phyloP scores from a whole-genome alignment of 148 eudicot species.

The Simmondsia chinensis region DNA sequence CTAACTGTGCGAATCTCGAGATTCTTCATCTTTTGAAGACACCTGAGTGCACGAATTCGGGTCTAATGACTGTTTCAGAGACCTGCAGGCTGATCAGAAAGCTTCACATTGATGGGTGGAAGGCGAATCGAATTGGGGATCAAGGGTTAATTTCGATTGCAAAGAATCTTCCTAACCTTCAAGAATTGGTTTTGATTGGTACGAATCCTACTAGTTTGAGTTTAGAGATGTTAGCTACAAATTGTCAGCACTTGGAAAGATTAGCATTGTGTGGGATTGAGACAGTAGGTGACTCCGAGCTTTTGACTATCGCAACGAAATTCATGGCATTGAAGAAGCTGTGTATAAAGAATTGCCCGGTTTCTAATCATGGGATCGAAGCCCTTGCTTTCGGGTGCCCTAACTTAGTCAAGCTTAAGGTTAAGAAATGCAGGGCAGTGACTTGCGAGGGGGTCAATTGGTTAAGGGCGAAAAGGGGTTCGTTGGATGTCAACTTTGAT shows the following conservation, averaged over 20 bases:
- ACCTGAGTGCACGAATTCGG: constrained; percentile 56
- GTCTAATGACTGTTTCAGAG: constrained; percentile 43
- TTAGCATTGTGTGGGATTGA: constrained; percentile 74
- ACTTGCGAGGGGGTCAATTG: constrained; percentile 41
- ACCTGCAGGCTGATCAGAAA: constrained; percentile 61
- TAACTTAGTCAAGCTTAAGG: constrained; percentile 69
- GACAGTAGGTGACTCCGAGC: constrained; percentile 64
- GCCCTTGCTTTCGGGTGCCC: constrained; percentile 70
- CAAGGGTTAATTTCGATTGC: constrained; percentile 54
- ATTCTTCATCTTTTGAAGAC: constrained; percentile 64
- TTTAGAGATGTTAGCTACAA: constrained; percentile 42
- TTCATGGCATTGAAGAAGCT: constrained; percentile 65
- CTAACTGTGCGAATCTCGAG: constrained; percentile 41
- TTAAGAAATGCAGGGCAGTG: constrained; percentile 72
- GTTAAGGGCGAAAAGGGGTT: constrained; percentile 42
- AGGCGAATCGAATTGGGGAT: constrained; percentile 73
- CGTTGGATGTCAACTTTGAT: constrained; percentile 55
- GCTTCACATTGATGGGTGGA: constrained; percentile 88
- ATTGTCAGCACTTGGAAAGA: constrained; percentile 56
- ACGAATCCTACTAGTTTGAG: constrained; percentile 39
- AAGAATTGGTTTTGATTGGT: constrained; percentile 71
- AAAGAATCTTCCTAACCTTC: constrained; percentile 44
- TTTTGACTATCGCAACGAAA: constrained; percentile 52
- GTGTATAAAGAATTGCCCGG: constrained; percentile 67
- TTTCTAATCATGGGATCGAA: constrained; percentile 58